Evolutionary conservation across 2,329 filamentous ascomycete species (phyloP), one percentile per base, ranked within the genome.

Genomic region (Venturiaceae sp.): DNA sequence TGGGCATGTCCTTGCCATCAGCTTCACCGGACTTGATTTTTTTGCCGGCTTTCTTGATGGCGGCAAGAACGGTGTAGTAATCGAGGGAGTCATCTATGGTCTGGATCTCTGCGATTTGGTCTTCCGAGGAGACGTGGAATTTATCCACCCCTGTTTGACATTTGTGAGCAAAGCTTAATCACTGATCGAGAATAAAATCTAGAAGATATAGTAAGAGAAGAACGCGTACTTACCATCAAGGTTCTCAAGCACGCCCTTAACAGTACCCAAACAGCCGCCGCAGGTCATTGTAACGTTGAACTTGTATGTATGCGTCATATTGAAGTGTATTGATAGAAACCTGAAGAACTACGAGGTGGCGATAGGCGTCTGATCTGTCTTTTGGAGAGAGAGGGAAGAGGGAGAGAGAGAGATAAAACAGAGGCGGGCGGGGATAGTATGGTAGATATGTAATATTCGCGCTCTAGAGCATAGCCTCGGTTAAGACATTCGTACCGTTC

Each of bases 1-100:
- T 37, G 26, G 53, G n/a, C 61, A 39, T 55, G n/a, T 65, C 41
- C 60, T 81, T 78, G 57, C 87, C 88, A 69, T 92, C 87, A 28
- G 80, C 86, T 77, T 84, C 83, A 65, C 81, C 88, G 28, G 80
- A 84, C 74, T 88, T 95, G 71, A 96, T 85, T 69, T 87, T 87
- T 83, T 96, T 96, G 69, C 92, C 92, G 13, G 92, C 96, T 84
- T 96, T 96, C 81, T 87, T 85, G 73, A 96, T 96, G 72, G 89
- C 95, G 71, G 82, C 80, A 61, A 95, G 83, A 60, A 96, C 89
- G 53, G 84, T 89, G 64, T 90, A 84, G 77, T 92, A 96, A 60
- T 82, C 78, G 62, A 95, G 80, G 58, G 75, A 78, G 3, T 83
- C 78, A 19, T 32, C 32, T 63, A 11, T 33, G 28, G 59, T 61